These are phyloP conservation scores for Blastomyces emzantsi DNA, from an alignment of 2,329 filamentous ascomycete species.

Conservation along the genomic window DNA sequence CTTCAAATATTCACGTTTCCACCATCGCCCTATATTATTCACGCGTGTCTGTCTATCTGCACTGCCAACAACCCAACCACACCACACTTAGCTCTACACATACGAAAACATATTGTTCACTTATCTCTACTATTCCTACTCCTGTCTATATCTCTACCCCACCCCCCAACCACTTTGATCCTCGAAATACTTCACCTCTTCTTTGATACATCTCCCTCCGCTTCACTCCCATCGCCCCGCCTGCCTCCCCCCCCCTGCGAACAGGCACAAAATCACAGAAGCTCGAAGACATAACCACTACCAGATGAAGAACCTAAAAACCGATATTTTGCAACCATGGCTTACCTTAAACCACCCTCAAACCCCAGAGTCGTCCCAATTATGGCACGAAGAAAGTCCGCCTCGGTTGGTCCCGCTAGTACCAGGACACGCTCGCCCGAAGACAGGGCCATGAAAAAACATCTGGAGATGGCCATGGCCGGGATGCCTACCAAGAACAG, in stretches of 20 bases:
- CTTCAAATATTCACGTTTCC: constrained; percentile 1
- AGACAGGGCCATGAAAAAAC: constrained; percentile 14
- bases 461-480: constrained; percentile 15
- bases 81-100: not conserved
- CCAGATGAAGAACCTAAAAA: constrained; percentile 26
- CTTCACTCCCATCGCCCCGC: not conserved
- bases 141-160: too few relatives aligned
- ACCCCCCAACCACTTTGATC: too few relatives aligned
- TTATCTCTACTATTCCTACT: not conserved
- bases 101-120: not conserved
- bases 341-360: constrained; percentile 26
- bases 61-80: not conserved
- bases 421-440: constrained; percentile 13
- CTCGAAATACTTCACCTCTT: not conserved
- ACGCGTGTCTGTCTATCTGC: not conserved
- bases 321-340: constrained; percentile 29
- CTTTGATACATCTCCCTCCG: not conserved
- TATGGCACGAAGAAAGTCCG: constrained; percentile 23
- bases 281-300: not conserved
- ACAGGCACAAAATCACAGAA: not conserved
- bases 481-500: not conserved
- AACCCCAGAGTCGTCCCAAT: constrained; percentile 38
- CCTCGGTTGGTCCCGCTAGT: constrained; percentile 19
- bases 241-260: constrained; percentile 10
- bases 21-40: not conserved